A percentile compares a stretch with the other conserved stretches of the same genome.
phyloP scores from a whole-genome alignment of 495 filamentous ascomycete genomes.

The Collariella sp. region DNA sequence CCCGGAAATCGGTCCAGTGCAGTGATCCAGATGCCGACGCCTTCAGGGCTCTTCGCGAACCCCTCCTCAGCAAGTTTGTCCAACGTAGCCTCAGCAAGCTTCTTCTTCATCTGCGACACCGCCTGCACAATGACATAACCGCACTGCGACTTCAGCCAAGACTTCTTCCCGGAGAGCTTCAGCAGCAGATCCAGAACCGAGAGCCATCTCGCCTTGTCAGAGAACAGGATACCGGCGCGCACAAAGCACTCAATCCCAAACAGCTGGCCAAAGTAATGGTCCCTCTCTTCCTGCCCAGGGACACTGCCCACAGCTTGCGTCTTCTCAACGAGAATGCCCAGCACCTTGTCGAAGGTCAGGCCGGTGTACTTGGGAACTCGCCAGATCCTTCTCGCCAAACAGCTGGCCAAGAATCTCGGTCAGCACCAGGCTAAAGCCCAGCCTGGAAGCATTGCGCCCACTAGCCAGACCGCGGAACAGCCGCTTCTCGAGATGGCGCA shows the following conservation, averaged over 20 bases:
- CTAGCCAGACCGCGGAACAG: conserved; percentile 85
- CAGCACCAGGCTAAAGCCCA: conserved; percentile 86
- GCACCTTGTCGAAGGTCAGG: conserved; percentile 46
- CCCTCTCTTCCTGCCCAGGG: conserved; percentile 72
- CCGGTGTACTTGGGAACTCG: conserved; percentile 37
- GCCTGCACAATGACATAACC: conserved; percentile 59
- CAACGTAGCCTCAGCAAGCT: conserved; percentile 53
- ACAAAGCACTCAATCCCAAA: conserved; percentile 84
- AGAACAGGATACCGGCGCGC: conserved; percentile 62
- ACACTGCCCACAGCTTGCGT: conserved; percentile 56
- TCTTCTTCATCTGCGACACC: conserved; percentile 40
- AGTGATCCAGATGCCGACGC: conserved; percentile 78
- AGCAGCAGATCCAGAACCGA: conserved; percentile 51
- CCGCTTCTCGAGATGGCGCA: conserved; percentile 49
- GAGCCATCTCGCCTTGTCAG: conserved; percentile 51
- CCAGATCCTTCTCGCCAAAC: conserved; percentile 39
- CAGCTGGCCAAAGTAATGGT: conserved; percentile 73
- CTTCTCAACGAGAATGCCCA: conserved; percentile 59
- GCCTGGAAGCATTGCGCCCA: conserved; percentile 75
- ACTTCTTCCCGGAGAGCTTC: conserved; percentile 54
- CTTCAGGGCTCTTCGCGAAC: conserved; percentile 69
- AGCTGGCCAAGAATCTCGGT: conserved; percentile 68
- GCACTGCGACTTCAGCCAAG: conserved; percentile 84
- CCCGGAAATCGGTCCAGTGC: conserved; percentile 55
- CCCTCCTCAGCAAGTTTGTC: conserved; percentile 52